These are phyloP conservation scores for Neltuma alba DNA, from an alignment of 306 rosid genomes.

Conservation along the genomic window DNA sequence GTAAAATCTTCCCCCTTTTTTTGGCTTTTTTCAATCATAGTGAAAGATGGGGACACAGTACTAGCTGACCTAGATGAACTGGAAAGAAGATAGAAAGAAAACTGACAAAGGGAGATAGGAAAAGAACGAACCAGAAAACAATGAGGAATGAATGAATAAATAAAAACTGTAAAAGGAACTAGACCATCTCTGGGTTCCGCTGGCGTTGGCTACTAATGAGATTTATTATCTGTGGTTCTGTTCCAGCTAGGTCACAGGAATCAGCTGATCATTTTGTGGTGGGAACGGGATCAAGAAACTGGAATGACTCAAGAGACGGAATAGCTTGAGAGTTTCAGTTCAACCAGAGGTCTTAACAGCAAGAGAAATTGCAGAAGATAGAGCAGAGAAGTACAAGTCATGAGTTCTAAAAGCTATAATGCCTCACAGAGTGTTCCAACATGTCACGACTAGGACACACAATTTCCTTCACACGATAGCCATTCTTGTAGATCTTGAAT, in stretches of 20 bases:
- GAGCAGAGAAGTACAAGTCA: conserved; percentile 32
- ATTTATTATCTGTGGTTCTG: conserved; percentile 51
- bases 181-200: conserved; percentile 56
- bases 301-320: conserved; percentile 23
- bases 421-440: conserved; percentile 79
- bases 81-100: conserved; percentile 4
- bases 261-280: conserved; percentile 38
- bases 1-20: conserved; percentile 3
- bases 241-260: conserved; percentile 52
- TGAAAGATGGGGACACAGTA: conserved; percentile 37
- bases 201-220: conserved; percentile 49
- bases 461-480: conserved; percentile 75
- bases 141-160: conserved; percentile 83
- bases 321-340: conserved; percentile 35
- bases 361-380: conserved; percentile 31
- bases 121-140: conserved; percentile 65
- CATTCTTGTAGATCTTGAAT: conserved; percentile 85
- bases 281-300: conserved; percentile 33
- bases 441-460: conserved; percentile 71
- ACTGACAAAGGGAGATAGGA: conserved; percentile 41
- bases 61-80: conserved; percentile 37
- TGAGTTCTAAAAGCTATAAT: conserved; percentile 62
- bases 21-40: neutral
- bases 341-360: conserved; percentile 32
- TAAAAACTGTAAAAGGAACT: conserved; percentile 57